Conservation (phyloP, 106 monocot genomes). For the Allium fistulosum region DNA sequence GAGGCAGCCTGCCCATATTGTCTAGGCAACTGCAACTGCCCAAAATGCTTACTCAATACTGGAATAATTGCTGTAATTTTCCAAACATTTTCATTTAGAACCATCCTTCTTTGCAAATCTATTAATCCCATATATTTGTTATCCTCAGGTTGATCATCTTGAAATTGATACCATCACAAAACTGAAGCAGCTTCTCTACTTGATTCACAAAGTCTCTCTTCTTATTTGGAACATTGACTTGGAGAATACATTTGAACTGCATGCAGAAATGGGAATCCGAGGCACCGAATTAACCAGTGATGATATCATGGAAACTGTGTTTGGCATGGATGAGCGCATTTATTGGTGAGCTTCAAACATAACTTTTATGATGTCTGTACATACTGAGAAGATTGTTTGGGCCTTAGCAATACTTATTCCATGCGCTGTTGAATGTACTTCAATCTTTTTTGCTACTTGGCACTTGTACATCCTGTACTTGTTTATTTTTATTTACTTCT, state of each 20-base stretch:
- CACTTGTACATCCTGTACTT: not conserved
- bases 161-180: slow-evolving; percentile 1
- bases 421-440: not conserved
- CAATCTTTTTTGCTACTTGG: not conserved
- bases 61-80: not conserved
- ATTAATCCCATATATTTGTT: not conserved
- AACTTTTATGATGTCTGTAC: not conserved
- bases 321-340: slow-evolving; percentile 13
- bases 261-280: slow-evolving; percentile 11
- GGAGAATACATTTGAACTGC: slow-evolving; percentile 8
- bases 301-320: slow-evolving; percentile 3
- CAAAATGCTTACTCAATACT: slow-evolving; percentile 5
- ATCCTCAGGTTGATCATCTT: not conserved
- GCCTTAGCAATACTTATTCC: no score
- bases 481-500: not conserved
- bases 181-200: slow-evolving; percentile 8
- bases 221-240: slow-evolving; percentile 2
- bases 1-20: slow-evolving; percentile 8
- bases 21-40: slow-evolving; percentile 10
- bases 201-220: slow-evolving; percentile 6
- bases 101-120: not conserved
- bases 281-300: slow-evolving; percentile 3
- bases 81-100: not conserved
- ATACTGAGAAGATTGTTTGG: no score
- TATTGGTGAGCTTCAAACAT: slow-evolving; percentile 6